These are phyloP conservation scores for Solanum virginianum DNA, from an alignment of 257 asterid species.

Conservation along the genomic window DNA sequence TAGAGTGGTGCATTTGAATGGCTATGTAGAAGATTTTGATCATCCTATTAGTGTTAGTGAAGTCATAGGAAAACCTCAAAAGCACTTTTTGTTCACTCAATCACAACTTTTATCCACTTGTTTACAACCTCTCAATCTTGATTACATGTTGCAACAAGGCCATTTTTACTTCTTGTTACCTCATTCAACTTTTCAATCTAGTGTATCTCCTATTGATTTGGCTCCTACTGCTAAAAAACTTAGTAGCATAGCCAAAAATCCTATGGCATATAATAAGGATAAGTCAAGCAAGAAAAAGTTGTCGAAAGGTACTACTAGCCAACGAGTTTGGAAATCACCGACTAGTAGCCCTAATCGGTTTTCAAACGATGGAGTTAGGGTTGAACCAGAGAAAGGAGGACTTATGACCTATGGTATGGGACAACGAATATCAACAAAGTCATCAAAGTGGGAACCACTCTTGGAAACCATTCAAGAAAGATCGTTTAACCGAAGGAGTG, in stretches of 20 bases:
- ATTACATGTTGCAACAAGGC: constrained; percentile 25
- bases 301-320: neutral
- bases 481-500: constrained; percentile 36
- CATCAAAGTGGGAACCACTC: constrained; percentile 44
- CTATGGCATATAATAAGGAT: neutral
- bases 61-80: constrained; percentile 20
- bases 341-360: constrained; percentile 1
- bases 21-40: constrained; percentile 26
- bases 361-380: neutral
- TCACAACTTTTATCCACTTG: constrained; percentile 28
- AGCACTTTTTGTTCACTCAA: constrained; percentile 32
- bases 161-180: constrained; percentile 43
- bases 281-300: neutral
- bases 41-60: constrained; percentile 31
- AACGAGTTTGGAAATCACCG: constrained; percentile 1
- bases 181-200: constrained; percentile 24
- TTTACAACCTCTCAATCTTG: constrained; percentile 22
- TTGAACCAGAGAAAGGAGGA: neutral
- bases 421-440: neutral
- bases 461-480: constrained; percentile 39
- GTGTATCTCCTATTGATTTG: constrained; percentile 34
- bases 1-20: constrained; percentile 33
- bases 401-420: neutral
- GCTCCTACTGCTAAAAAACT: constrained; percentile 36
- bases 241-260: constrained; percentile 14